Evolutionary conservation across 2,329 filamentous ascomycete genomes (phyloP), one percentile per base, ranked within the genome.

Genomic region (Alternaria gaisen): DNA sequence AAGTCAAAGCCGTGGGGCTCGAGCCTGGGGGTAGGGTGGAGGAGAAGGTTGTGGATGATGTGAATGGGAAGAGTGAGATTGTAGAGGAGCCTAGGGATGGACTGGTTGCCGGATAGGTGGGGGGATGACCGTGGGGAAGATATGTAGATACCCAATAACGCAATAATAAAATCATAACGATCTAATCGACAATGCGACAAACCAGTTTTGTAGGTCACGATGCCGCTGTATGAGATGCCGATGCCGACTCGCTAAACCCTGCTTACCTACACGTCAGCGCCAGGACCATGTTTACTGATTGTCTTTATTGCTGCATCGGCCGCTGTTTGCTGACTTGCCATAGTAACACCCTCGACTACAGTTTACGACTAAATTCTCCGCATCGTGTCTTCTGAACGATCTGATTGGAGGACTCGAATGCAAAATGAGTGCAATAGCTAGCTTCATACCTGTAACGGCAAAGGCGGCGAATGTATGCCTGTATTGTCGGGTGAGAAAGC

Each of bases 11-110:
- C 26, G 71, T 60, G 9, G 74, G 70, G 2, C 36, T 76, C 9
- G 60, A 67, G 56, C 71, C 72, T 4, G 73, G 60, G 10, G 74
- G 74, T 0, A 56, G 67, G 38, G 65, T 79, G 86, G 70, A 91
- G 87, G 74, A 92, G 90, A 81, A 43, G 22, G 53, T 57, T 3
- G 9, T 61, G 3, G 53, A 58, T 51, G 50, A 5, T 30, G 58
- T 43, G 32, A 48, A 40, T 28, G 47, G n/a, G 66, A 61, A 72
- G 61, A 65, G 50, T 18, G 59, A 47, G 44, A 59, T 69, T 52
- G 71, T 79, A 5, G 80, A 82, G 66, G 73, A 80, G 63, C 80
- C 79, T n/a, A 80, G 74, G 63, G 80, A 82, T 56, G 81, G 81
- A 3, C 62, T 83, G 60, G 80, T 83, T 9, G 36, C 36, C 2